Evolutionary conservation across 306 rosid species (phyloP).

Genomic region (Mimosa bimucronata): DNA sequence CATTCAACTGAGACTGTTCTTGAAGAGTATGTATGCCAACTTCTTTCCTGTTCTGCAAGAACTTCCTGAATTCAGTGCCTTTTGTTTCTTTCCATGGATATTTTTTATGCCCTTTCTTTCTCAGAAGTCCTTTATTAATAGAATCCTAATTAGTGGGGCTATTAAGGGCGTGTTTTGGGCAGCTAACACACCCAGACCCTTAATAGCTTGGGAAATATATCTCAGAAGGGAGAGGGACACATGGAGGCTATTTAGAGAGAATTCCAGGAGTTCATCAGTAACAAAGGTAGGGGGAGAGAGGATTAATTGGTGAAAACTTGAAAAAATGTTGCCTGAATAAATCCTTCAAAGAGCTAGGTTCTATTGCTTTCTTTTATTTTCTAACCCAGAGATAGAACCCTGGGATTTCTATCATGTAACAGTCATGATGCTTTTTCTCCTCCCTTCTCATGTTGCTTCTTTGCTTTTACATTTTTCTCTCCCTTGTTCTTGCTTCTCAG

Average conservation of each 20-base stretch:
- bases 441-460: too few species aligned
- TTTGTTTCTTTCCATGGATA: neutral
- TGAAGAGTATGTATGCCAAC: slow-evolving; percentile 47
- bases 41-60: slow-evolving; percentile 10
- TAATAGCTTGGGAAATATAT: neutral
- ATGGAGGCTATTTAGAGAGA: neutral
- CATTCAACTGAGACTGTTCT: slow-evolving; percentile 38
- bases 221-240: neutral
- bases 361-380: neutral
- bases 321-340: neutral
- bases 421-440: neutral
- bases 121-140: neutral
- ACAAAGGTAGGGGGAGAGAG: neutral
- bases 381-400: neutral
- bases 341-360: neutral
- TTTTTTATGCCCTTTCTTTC: slow-evolving; percentile 21
- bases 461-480: neutral
- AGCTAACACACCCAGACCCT: neutral
- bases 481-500: neutral
- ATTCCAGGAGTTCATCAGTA: neutral
- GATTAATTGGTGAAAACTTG: neutral
- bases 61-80: neutral
- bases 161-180: neutral
- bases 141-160: neutral
- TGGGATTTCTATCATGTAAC: neutral